A percentile compares a stretch with the other conserved stretches of the same genome.
Evolutionary conservation across 306 rosid species (phyloP).

Genomic region (Canavalia gladiata): DNA sequence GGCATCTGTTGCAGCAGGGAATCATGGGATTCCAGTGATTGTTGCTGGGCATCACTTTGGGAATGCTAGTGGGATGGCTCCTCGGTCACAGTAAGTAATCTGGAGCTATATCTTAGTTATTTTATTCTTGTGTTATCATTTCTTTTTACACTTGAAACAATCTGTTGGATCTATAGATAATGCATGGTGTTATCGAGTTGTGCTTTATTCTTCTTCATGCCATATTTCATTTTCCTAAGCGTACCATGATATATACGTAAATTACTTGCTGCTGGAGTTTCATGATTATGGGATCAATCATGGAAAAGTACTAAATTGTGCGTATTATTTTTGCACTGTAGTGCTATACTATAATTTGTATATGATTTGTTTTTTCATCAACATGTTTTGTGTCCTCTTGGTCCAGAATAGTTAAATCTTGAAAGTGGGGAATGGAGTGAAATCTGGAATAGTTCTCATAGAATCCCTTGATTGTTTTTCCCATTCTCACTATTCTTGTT

Average conservation of each 20-base stretch:
- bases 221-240: neutral
- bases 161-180: conserved; percentile 17
- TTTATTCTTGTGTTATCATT: conserved; percentile 35
- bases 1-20: conserved; percentile 97
- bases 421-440: neutral
- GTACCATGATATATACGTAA: neutral
- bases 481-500: too few species aligned
- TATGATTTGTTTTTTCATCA: neutral
- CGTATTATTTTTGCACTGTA: neutral
- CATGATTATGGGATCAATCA: conserved; percentile 7
- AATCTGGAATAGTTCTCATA: neutral
- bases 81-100: conserved; percentile 91
- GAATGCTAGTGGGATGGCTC: conserved; percentile 99
- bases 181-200: conserved; percentile 10
- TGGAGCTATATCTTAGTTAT: conserved; percentile 36
- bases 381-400: conserved; percentile 6
- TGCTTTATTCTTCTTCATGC: conserved; percentile 25
- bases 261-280: neutral
- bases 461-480: too few species aligned
- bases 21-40: conserved; percentile 95
- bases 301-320: neutral
- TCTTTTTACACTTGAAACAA: conserved; percentile 23
- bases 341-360: too few species aligned
- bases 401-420: conserved; percentile 6
- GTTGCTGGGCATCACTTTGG: conserved; percentile 96